Evolutionary conservation across 257 asterid genomes (phyloP).

Genomic region (Solanum chaucha): DNA sequence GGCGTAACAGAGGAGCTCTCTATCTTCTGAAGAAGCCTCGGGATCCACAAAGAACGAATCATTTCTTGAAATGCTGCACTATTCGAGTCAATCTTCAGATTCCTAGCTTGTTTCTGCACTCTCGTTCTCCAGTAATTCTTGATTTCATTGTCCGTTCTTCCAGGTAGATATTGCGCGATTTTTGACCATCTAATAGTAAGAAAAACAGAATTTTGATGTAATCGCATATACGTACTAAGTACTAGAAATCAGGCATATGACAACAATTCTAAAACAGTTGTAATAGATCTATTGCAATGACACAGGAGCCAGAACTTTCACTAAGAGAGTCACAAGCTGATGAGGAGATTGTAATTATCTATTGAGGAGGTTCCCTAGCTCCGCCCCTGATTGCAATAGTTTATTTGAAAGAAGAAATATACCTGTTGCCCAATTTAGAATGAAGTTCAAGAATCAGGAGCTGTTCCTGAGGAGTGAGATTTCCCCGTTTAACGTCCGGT

Average conservation of each 20-base stretch:
- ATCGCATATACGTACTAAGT: not conserved
- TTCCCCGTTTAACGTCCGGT: constrained; percentile 35
- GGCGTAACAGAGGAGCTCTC: not conserved
- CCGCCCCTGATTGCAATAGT: not conserved
- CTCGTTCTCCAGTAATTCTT: constrained; percentile 34
- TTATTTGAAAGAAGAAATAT: not conserved
- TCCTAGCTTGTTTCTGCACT: constrained; percentile 28
- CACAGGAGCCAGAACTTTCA: not conserved
- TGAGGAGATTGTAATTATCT: not conserved
- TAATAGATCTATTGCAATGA: not conserved
- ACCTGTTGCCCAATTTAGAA: constrained; percentile 35
- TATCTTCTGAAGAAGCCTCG: constrained; percentile 21
- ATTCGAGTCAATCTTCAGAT: constrained; percentile 21
- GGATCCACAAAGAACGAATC: constrained; percentile 23
- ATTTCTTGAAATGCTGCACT: constrained; percentile 18
- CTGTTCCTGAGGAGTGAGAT: constrained; percentile 24
- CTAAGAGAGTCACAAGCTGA: not conserved
- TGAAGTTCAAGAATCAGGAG: constrained; percentile 30
- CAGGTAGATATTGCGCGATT: constrained; percentile 25
- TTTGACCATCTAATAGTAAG: constrained; percentile 21
- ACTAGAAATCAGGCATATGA: not conserved
- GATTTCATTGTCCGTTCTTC: constrained; percentile 34
- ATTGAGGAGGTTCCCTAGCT: not conserved
- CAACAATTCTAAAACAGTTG: not conserved
- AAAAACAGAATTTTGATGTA: not conserved